Base-by-base conservation (phyloP, 352 stramenopile genomes). In the Phytopythium vexans region DNA sequence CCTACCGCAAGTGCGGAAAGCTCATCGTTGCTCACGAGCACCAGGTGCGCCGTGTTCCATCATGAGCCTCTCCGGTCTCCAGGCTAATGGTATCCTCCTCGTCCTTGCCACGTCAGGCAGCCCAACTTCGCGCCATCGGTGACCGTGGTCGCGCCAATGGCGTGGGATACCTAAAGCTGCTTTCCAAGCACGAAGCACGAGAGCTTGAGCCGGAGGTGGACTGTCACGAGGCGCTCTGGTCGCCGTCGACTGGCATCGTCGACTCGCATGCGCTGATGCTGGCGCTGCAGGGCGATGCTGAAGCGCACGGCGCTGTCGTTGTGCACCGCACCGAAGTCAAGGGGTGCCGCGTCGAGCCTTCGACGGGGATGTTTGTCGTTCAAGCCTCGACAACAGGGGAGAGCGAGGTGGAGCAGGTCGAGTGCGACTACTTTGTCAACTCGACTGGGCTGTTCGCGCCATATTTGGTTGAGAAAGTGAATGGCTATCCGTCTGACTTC, bases 171-270 rank as follows among this genome's bases (percentile, higher is more conserved):
- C 56, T 94, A 34, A 52, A 56, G 32, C 48, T 84, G 45, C 37
- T 94, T 16, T 74, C 77, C 1, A 62, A 64, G 16, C 61, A 57
- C 4, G 62, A 88, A 32, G 75, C 72, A 3, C 46, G 50, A 27
- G 55, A 41, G 7, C 54, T 92, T 2, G 84, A 94, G 46, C 77
- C 82, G 0, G 51, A 86, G 1, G 77, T 90, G 12, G 51, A 79
- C 43, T 89, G 82, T 43, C 37, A 77, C 1, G 58, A 86, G 52
- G 96, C 88, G 3, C 56, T 99, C 0, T 88, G 92, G 39, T 98
- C 92, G n/a, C 95, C 96, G 5, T 97, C 87, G 0, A 99, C 96
- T 6, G 96, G 97, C 3, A 95, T 99, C 53, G 66, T 99, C 12
- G 95, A 99, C 77, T 96, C 85, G 33, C 91, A 98, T 59, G 73